Base-by-base conservation (phyloP, 2,329 filamentous ascomycete species). In the Fusarium papillatum region DNA sequence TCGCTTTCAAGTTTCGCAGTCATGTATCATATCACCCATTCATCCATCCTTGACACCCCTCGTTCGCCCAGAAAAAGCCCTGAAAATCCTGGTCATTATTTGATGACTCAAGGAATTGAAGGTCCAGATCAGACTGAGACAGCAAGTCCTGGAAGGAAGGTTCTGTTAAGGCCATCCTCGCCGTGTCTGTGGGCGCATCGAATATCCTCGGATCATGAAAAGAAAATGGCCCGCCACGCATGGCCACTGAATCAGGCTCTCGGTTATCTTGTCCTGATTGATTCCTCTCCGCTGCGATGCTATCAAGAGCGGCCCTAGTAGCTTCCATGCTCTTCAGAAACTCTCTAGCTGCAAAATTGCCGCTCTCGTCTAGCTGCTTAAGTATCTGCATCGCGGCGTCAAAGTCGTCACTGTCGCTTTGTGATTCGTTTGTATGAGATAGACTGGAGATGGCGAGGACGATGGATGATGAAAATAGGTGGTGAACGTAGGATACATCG, bases 401-500 rank as follows among this genome's bases (percentile, higher is more conserved):
- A 64, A 85, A 84, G 31, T 80, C 78, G 26, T 85, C 84, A 2
- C 74, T 73, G 60, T 86, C 84, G 22, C 78, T 78, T 13, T 76
- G 77, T n/a, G 75, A 78, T 2, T 79, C 68, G 6, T 77, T 71
- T 0, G 75, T 76, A 9, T 68, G 70, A 0, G 85, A 76, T 0
- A 86, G 75, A 53, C 82, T 84, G 9, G 86, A 86, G 5, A 86
- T 79, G 10, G 83, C 84, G 7, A 88, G 80, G n/a, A 86, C 81
- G 1, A 82, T 85, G 4, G 84, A 80, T 0, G 85, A 81, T 0
- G 85, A 86, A 78, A 87, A 87, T 14, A 87, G 82, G 71, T 86
- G 86, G 61, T 86, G 85, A 0, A 83, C 83, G 76, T 83, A 81
- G 55, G 84, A 84, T 72, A 85, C 86, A 65, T 87, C 86, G 59